Evolutionary conservation across 2,329 filamentous ascomycete genomes (phyloP), one percentile per base, ranked within the genome.

Genomic region (Scleromitrula shiraiana): DNA sequence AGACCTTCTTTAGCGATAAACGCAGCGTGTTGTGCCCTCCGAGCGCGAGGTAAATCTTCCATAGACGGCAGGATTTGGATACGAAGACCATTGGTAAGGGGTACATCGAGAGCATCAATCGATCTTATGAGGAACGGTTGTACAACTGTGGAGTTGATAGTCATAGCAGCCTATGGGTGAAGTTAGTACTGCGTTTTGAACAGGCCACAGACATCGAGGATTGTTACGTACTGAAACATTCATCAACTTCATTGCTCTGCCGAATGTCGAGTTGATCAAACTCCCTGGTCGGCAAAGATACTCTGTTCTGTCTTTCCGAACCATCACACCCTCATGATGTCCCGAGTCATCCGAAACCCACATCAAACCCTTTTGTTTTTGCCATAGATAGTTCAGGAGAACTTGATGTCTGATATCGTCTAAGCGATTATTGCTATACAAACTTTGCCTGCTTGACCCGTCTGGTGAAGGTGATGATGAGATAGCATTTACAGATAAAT

Each of bases 381-480:
- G 85, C 66, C 87, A 88, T 26, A 90, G 71, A 64, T 87, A 88
- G 67, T 86, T 88, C 50, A 86, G 83, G 83, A 89, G 88, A 53
- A 88, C 83, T 65, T 89, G 85, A 61, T 88, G 82, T 66, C 84
- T 86, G 66, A 88, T 84, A 53, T 86, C 83, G 52, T 86, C 82
- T 14, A 85, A 47, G 24, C 45, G 45, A 41, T 47, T 47, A 22
- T 47, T 47, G 45, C 45, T 41, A 15, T 12, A 22, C 20, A 47
- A 12, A 29, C 45, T 47, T 17, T 41, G 37, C 26, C 45, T 41
- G 17, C 36, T 41, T 19, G 45, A 47, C n/a, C 24, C 45, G 19
- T 23, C 29, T 8, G 45, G 45, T 27, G 44, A 41, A 14, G 37
- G 36, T 8, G 30, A 19, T 4, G 36, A 6, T 10, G 22, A 40